Conservation (phyloP, 2,329 filamentous ascomycete genomes). For the Huntiella savannae region DNA sequence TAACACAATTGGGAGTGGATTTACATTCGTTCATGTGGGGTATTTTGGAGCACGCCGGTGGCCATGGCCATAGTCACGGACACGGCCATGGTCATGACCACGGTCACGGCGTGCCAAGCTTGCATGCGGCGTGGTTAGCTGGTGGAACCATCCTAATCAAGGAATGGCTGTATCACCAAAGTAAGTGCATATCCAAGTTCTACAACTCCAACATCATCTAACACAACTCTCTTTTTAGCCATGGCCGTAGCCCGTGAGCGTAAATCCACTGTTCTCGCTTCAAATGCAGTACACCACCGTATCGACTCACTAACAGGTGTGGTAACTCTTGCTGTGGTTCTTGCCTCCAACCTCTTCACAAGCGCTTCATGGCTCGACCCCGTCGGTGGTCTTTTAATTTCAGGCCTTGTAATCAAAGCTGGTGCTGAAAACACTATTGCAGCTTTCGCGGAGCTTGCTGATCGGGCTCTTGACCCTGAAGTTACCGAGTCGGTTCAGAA, state of each 20-base stretch:
- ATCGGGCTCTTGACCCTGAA: slow-evolving; percentile 72
- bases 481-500: slow-evolving; percentile 53
- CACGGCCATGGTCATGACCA: slow-evolving; percentile 29
- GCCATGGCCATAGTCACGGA: slow-evolving; percentile 45
- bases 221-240: slow-evolving; percentile 28
- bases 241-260: slow-evolving; percentile 91
- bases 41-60: slow-evolving; percentile 42
- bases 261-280: slow-evolving; percentile 87
- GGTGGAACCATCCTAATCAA: slow-evolving; percentile 79
- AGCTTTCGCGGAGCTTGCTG: slow-evolving; percentile 75
- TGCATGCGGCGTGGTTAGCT: slow-evolving; percentile 90
- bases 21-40: slow-evolving; percentile 37
- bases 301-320: slow-evolving; percentile 91
- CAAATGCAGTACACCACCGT: slow-evolving; percentile 90
- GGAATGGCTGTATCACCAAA: slow-evolving; percentile 92
- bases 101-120: slow-evolving; percentile 44
- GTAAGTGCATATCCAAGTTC: slow-evolving; percentile 35
- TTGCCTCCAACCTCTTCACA: slow-evolving; percentile 69
- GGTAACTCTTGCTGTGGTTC: slow-evolving; percentile 75
- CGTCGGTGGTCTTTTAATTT: slow-evolving; percentile 81
- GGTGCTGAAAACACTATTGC: slow-evolving; percentile 70
- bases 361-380: slow-evolving; percentile 88
- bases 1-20: slow-evolving; percentile 12
- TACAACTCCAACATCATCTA: background rate
- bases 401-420: slow-evolving; percentile 78